phyloP scores from a whole-genome alignment of 1,284 basidiomycete species.

The Ganoderma leucocontextum region DNA sequence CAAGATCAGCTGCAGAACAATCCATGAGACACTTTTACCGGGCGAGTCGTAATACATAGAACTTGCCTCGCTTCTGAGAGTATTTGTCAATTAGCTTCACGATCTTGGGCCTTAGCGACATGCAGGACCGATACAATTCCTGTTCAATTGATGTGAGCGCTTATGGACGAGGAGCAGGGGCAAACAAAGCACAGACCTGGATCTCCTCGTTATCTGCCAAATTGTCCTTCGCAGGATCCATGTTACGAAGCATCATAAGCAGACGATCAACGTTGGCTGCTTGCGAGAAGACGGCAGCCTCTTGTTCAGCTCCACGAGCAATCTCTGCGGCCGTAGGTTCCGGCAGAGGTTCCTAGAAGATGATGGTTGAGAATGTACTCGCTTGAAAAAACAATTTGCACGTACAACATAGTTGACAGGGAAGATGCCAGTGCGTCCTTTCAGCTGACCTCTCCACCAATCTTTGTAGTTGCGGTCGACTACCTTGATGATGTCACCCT shows the following conservation, averaged over 20 bases:
- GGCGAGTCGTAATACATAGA: not conserved
- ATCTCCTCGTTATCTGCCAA: conserved; percentile 96
- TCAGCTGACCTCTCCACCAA: conserved; percentile 97
- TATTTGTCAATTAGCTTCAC: conserved; percentile 98
- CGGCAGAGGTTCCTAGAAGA: conserved; percentile 83
- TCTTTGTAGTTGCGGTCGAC: conserved; percentile 96
- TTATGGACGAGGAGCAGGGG: not conserved
- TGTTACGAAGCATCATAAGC: conserved; percentile 78
- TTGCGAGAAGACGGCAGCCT: conserved; percentile 87
- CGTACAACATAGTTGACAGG: conserved; percentile 96
- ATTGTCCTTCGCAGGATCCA: conserved; percentile 85
- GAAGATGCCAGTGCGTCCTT: conserved; percentile 95
- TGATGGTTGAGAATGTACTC: not conserved
- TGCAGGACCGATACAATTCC: conserved; percentile 92
- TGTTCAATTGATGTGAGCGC: conserved; percentile 41
- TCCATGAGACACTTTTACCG: conserved; percentile 14
- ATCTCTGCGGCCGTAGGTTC: conserved; percentile 86
- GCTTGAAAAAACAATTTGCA: conserved; percentile 28
- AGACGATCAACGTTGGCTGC: conserved; percentile 90
- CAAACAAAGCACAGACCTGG: conserved; percentile 58
- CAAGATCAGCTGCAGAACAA: conserved; percentile 72
- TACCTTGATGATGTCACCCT: conserved; percentile 96
- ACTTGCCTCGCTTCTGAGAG: conserved; percentile 87
- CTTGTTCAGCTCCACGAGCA: conserved; percentile 87
- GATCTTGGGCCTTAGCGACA: conserved; percentile 92